phyloP scores from a whole-genome alignment of 1,139 yeast species.

The Eremothecium sinecaudum region DNA sequence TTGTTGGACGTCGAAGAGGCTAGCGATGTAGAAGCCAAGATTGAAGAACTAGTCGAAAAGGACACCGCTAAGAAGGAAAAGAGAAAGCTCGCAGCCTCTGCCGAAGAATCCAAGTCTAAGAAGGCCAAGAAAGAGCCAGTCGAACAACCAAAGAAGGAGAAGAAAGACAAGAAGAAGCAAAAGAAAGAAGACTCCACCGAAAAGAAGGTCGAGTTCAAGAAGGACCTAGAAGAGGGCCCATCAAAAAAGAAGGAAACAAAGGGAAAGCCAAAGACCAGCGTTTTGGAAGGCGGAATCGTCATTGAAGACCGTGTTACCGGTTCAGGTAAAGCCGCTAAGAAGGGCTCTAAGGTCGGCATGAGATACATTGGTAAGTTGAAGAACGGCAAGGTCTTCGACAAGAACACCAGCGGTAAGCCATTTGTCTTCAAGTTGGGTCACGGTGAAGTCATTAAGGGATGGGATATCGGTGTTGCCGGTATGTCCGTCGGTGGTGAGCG shows the following conservation, averaged over 20 bases:
- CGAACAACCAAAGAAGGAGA: constrained; percentile 33
- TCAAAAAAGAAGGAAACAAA: constrained; percentile 35
- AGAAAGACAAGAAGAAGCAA: constrained; percentile 29
- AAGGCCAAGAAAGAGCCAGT: constrained; percentile 36
- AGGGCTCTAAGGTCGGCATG: constrained; percentile 86
- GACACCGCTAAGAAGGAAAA: constrained; percentile 34
- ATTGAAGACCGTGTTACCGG: constrained; percentile 90
- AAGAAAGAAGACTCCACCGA: constrained; percentile 32
- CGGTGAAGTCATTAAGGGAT: constrained; percentile 98
- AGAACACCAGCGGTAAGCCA: constrained; percentile 96
- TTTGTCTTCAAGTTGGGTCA: constrained; percentile 83
- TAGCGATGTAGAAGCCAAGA: constrained; percentile 40
- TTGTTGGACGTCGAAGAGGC: constrained; percentile 59
- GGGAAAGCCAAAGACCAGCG: constrained; percentile 45
- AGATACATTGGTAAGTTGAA: constrained; percentile 96
- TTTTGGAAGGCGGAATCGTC: constrained; percentile 85
- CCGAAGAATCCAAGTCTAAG: constrained; percentile 35
- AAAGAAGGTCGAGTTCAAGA: constrained; percentile 78
- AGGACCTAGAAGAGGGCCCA: constrained; percentile 91
- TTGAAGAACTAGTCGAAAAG: constrained; percentile 36
- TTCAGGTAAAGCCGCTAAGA: constrained; percentile 78
- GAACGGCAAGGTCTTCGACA: constrained; percentile 94
- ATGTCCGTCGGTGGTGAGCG: constrained; percentile 99
- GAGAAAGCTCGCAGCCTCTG: constrained; percentile 22
- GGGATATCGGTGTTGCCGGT: constrained; percentile 97